Percentiles rank a stretch among this genome's conserved stretches.
phyloP scores from a whole-genome alignment of 2,329 filamentous ascomycete species.

The Calonectria henricotiae region DNA sequence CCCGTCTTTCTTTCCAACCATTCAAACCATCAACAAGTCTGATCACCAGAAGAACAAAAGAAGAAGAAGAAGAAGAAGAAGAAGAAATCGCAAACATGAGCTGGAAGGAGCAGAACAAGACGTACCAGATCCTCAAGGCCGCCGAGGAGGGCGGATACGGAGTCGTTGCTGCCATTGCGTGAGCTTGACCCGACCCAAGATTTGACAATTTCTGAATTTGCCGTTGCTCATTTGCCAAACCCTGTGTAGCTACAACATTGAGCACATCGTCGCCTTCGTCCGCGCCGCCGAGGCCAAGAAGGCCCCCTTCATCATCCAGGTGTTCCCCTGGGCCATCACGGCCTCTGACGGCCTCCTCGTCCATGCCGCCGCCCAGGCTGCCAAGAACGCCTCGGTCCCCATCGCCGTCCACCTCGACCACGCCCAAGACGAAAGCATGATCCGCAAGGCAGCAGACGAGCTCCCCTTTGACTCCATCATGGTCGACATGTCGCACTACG shows the following conservation, averaged over 20 bases:
- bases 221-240: neutral
- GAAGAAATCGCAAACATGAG: slow-evolving; percentile 19
- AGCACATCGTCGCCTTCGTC: slow-evolving; percentile 79
- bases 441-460: slow-evolving; percentile 69
- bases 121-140: slow-evolving; percentile 42
- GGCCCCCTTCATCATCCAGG: slow-evolving; percentile 78
- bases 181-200: slow-evolving; percentile 13
- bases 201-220: neutral
- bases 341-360: slow-evolving; percentile 67
- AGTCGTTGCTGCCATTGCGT: slow-evolving; percentile 39
- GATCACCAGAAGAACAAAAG: neutral
- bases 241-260: slow-evolving; percentile 73
- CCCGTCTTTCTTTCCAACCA: neutral
- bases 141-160: slow-evolving; percentile 42
- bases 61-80: neutral
- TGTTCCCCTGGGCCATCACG: slow-evolving; percentile 83
- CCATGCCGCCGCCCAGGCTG: slow-evolving; percentile 70
- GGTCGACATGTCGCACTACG: slow-evolving; percentile 84
- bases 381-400: slow-evolving; percentile 70
- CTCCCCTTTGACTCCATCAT: slow-evolving; percentile 80
- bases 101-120: slow-evolving; percentile 40
- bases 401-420: slow-evolving; percentile 79
- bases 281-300: slow-evolving; percentile 78
- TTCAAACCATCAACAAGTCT: neutral
- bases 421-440: slow-evolving; percentile 72